phyloP scores from a whole-genome alignment of 129 eudicot genomes.

The Flaveria sonorensis region DNA sequence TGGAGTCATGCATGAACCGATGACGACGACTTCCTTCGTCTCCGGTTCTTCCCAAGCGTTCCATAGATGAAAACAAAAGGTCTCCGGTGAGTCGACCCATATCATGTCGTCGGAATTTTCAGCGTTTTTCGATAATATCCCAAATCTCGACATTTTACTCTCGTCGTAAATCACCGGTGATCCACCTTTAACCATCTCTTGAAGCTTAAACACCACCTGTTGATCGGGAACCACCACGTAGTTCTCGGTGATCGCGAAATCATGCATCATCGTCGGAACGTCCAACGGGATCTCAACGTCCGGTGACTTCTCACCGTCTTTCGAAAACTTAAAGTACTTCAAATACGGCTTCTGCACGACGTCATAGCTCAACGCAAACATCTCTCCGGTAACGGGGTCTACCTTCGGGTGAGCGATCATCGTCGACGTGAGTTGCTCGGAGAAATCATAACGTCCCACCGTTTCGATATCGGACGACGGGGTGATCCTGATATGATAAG shows the following conservation, averaged over 20 bases:
- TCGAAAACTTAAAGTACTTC: conserved; percentile 47
- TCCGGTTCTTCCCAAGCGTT: conserved; percentile 66
- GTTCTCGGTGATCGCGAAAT: conserved; percentile 57
- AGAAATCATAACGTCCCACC: conserved; percentile 48
- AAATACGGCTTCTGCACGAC: conserved; percentile 56
- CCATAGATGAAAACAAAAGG: conserved; percentile 61
- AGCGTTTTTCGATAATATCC: conserved; percentile 45
- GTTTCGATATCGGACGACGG: conserved; percentile 45
- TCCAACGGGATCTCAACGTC: conserved; percentile 51
- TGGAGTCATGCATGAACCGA: conserved; percentile 70
- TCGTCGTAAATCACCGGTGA: conserved; percentile 57
- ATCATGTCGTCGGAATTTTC: conserved; percentile 38
- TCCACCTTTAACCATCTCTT: conserved; percentile 59
- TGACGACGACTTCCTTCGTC: conserved; percentile 50
- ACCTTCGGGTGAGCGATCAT: conserved; percentile 68
- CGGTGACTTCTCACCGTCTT: conserved; percentile 40
- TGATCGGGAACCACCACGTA: conserved; percentile 61
- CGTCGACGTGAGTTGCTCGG: conserved; percentile 41
- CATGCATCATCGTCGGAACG: conserved; percentile 67
- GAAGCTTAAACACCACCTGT: conserved; percentile 55
- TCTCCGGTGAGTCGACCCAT: conserved; percentile 58
- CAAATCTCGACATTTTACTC: conserved; percentile 49
- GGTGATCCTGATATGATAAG: conserved; percentile 48
- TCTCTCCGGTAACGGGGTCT: conserved; percentile 52
- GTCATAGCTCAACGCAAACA: conserved; percentile 54